phyloP scores from a whole-genome alignment of 768 basidiomycete species.

The Termitomyces sp. region DNA sequence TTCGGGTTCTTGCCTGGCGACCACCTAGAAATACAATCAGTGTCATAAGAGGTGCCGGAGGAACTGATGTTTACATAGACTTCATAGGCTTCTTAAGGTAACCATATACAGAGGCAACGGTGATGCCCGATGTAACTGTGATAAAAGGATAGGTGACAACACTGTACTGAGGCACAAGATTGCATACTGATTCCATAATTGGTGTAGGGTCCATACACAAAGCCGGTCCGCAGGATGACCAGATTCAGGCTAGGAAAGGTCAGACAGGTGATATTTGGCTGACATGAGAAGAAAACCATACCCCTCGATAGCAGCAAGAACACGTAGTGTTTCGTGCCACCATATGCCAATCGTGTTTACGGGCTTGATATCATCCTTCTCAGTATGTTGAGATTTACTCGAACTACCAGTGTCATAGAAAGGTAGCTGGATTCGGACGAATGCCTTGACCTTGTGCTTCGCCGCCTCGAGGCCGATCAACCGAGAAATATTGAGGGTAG shows the following conservation, averaged over 20 bases:
- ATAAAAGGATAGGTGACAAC: constrained; percentile 14
- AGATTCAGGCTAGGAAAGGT: constrained; percentile 61
- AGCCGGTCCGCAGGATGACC: constrained; percentile 71
- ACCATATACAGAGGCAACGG: constrained; percentile 78
- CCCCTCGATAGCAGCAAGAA: constrained; percentile 72
- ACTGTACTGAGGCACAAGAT: constrained; percentile 3
- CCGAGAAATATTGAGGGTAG: constrained; percentile 68
- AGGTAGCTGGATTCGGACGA: constrained; percentile 73
- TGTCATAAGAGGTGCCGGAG: constrained; percentile 3
- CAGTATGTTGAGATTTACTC: constrained; percentile 60
- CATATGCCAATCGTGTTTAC: constrained; percentile 68
- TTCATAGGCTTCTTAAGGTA: constrained; percentile 84
- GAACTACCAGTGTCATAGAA: constrained; percentile 64
- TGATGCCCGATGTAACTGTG: constrained; percentile 66
- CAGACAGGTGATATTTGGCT: constrained; percentile 13
- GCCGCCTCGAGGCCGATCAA: constrained; percentile 75
- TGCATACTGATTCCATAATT: constrained; percentile 65
- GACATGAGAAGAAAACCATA: constrained; percentile 29
- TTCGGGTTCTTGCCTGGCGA: constrained; percentile 73
- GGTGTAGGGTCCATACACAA: constrained; percentile 80
- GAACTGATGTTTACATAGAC: constrained; percentile 53
- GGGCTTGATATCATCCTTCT: constrained; percentile 76
- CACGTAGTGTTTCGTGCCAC: constrained; percentile 87
- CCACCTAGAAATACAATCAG: constrained; percentile 49
- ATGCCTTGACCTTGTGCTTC: constrained; percentile 74